phyloP scores from a whole-genome alignment of 495 filamentous ascomycete species.

The Cercophora sp. region DNA sequence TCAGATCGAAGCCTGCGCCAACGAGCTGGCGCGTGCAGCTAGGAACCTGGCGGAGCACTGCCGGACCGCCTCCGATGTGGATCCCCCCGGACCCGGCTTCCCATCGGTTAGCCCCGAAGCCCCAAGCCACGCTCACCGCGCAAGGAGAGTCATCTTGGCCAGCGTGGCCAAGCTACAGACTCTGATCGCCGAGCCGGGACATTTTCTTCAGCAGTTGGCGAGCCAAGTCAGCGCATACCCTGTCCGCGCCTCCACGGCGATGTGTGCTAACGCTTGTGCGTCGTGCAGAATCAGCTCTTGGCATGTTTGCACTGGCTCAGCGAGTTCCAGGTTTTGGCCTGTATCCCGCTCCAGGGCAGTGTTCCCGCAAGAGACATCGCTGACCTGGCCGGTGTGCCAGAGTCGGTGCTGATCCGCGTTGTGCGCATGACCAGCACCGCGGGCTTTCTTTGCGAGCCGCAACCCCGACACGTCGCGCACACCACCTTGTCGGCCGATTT shows the following conservation, averaged over 20 bases:
- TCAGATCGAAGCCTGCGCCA: not conserved
- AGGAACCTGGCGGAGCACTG: not conserved
- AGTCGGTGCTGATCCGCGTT: slow-evolving; percentile 30
- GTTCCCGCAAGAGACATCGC: slow-evolving; percentile 37
- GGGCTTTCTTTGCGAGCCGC: slow-evolving; percentile 38
- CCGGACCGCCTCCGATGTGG: not conserved
- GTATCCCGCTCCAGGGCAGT: slow-evolving; percentile 33
- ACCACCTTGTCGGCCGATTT: slow-evolving; percentile 35
- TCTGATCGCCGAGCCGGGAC: slow-evolving; percentile 1
- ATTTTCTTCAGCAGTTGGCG: not conserved
- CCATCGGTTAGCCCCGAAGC: not conserved
- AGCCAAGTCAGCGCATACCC: not conserved
- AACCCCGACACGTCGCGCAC: slow-evolving; percentile 33
- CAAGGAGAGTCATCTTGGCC: not conserved
- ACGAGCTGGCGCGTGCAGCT: not conserved
- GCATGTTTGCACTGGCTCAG: slow-evolving; percentile 42
- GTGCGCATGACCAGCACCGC: slow-evolving; percentile 35
- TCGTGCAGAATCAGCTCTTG: slow-evolving; percentile 32
- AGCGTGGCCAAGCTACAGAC: not conserved
- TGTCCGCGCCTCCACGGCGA: too few relatives aligned
- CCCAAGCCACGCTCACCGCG: not conserved
- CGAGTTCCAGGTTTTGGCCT: slow-evolving; percentile 42
- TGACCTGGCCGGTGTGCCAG: slow-evolving; percentile 32
- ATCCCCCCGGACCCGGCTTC: not conserved
- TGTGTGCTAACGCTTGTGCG: not conserved